Conservation (phyloP, 1,284 basidiomycete genomes). For the Cystobasidium pallidum region DNA sequence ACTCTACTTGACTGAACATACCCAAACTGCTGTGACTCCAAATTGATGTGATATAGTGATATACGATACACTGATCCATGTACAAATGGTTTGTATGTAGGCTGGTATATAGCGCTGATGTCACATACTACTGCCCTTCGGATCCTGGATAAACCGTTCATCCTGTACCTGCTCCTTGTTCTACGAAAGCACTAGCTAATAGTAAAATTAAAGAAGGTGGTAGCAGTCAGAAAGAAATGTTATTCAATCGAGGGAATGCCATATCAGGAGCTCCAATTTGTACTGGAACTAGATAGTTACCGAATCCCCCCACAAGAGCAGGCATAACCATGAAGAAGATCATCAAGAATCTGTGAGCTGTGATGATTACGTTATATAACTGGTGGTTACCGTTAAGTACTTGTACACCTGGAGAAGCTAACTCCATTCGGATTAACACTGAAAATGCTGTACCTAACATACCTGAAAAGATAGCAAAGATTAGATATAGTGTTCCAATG, state of each 20-base stretch:
- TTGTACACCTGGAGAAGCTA: conserved; percentile 55
- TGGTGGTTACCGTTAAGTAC: conserved; percentile 55
- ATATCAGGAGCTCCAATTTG: no score
- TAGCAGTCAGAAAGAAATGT: conserved; percentile 43
- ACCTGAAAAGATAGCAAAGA: conserved; percentile 54
- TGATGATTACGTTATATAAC: conserved; percentile 56
- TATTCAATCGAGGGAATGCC: conserved; percentile 53
- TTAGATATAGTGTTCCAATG: conserved; percentile 56
- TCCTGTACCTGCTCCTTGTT: neutral
- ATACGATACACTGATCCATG: no score
- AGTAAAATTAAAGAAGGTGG: no score
- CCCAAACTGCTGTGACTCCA: no score
- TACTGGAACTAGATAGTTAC: conserved; percentile 55
- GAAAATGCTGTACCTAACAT: conserved; percentile 55
- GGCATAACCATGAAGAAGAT: conserved; percentile 55
- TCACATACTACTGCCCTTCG: no score
- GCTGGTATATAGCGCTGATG: no score
- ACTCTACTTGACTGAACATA: no score
- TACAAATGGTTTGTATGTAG: no score
- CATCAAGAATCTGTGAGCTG: conserved; percentile 55
- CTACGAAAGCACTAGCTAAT: no score
- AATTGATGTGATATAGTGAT: no score
- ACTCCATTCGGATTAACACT: conserved; percentile 55
- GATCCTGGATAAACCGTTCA: no score
- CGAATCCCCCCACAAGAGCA: conserved; percentile 52